Conservation (phyloP, 2,329 filamentous ascomycete genomes). For the Colletotrichum sidae region DNA sequence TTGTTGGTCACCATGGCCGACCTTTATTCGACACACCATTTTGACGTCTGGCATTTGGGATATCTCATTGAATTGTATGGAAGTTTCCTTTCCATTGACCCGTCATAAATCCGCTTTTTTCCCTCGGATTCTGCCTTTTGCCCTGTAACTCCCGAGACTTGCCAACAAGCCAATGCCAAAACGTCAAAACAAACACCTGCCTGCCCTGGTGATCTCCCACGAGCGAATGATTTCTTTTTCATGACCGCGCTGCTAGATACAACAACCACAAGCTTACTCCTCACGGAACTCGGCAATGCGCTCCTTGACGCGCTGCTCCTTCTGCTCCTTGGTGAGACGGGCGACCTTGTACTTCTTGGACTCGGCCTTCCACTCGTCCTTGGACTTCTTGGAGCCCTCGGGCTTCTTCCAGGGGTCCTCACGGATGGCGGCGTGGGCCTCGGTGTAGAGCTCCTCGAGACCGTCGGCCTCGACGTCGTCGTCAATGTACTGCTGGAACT, state of each 20-base stretch:
- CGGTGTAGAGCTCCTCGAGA: slow-evolving; percentile 94
- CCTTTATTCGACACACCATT: neutral
- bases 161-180: slow-evolving; percentile 33
- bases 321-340: slow-evolving; percentile 89
- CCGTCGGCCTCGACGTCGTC: slow-evolving; percentile 96
- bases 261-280: slow-evolving; percentile 49
- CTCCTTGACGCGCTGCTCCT: slow-evolving; percentile 83
- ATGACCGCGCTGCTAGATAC: slow-evolving; percentile 20
- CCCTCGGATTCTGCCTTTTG: slow-evolving; percentile 30
- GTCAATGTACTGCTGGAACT: slow-evolving; percentile 98
- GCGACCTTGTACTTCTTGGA: slow-evolving; percentile 85
- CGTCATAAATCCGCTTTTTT: slow-evolving; percentile 24
- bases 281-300: slow-evolving; percentile 87
- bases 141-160: slow-evolving; percentile 37
- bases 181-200: slow-evolving; percentile 27
- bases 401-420: slow-evolving; percentile 98
- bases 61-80: slow-evolving; percentile 37
- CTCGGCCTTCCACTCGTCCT: slow-evolving; percentile 97
- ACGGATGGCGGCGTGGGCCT: slow-evolving; percentile 96
- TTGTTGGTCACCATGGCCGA: no score
- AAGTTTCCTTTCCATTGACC: slow-evolving; percentile 31
- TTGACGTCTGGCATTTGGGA: slow-evolving; percentile 38
- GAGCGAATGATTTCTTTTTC: slow-evolving; percentile 15
- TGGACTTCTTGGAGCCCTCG: slow-evolving; percentile 88
- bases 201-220: slow-evolving; percentile 15